These are phyloP conservation scores for Fusarium subglutinans DNA, from an alignment of 2,329 filamentous ascomycete genomes.

Conservation along the genomic window DNA sequence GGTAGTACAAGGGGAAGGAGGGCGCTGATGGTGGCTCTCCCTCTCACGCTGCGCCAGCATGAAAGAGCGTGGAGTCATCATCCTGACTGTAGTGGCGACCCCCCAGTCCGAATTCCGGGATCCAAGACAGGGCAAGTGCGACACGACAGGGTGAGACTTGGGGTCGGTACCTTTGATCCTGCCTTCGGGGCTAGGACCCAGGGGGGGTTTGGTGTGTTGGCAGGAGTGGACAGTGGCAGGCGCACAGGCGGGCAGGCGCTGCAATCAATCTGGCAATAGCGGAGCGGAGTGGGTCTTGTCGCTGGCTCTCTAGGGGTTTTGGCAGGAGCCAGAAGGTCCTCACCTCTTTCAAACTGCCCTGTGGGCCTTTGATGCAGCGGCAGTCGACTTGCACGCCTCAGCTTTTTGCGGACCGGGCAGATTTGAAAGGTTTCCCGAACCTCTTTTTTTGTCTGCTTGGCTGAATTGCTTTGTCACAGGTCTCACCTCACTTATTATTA, in stretches of 20 bases:
- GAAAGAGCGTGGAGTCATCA: slow-evolving; percentile 45
- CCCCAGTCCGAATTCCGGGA: slow-evolving; percentile 28
- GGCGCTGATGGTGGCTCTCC: slow-evolving; percentile 30
- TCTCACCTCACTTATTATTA: slow-evolving; percentile 20
- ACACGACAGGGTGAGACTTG: slow-evolving; percentile 28
- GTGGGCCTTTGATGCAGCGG: slow-evolving; percentile 6
- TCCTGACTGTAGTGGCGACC: slow-evolving; percentile 28
- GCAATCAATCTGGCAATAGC: slow-evolving; percentile 37
- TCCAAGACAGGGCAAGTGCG: slow-evolving; percentile 33
- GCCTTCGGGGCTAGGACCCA: slow-evolving; percentile 5
- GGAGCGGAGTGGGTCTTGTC: slow-evolving; percentile 27
- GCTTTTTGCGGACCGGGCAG: not conserved
- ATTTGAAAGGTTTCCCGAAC: not conserved
- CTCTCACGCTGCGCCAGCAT: slow-evolving; percentile 39
- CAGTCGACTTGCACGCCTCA: slow-evolving; percentile 3
- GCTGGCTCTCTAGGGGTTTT: slow-evolving; percentile 23
- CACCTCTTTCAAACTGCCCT: not conserved
- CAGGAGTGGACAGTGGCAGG: slow-evolving; percentile 1
- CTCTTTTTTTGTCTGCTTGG: slow-evolving; percentile 19
- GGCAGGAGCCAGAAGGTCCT: slow-evolving; percentile 1
- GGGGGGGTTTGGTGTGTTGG: slow-evolving; percentile 30
- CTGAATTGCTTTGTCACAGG: slow-evolving; percentile 2
- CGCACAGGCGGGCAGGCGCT: not conserved
- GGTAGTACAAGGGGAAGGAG: slow-evolving; percentile 30
- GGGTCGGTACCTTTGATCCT: slow-evolving; percentile 27